A percentile compares a stretch with the other conserved stretches of the same genome.
phyloP scores from a whole-genome alignment of 352 stramenopile genomes.

The Globisporangium takayamanum region DNA sequence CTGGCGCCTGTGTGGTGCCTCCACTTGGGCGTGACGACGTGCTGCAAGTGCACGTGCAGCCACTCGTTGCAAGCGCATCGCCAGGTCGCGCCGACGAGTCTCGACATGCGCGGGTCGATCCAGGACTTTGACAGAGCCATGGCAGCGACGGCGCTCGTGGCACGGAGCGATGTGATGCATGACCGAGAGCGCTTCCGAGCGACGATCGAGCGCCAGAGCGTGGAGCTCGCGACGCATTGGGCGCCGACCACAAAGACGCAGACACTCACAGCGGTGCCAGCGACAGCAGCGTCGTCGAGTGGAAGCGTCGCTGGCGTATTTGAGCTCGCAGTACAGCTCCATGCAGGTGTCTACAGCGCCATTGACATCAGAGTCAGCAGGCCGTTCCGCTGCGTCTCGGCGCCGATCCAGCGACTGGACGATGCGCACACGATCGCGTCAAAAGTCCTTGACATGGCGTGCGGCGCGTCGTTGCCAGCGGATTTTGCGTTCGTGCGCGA shows the following conservation, averaged over 20 bases:
- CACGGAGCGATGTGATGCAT: slow-evolving; percentile 3
- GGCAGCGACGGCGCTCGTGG: slow-evolving; percentile 3
- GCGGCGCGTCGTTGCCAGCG: neutral
- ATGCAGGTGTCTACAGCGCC: slow-evolving; percentile 6
- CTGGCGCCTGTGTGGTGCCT: neutral
- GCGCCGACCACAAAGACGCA: slow-evolving; percentile 1
- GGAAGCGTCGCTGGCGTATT: slow-evolving; percentile 6
- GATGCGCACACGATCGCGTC: neutral
- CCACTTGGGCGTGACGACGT: neutral
- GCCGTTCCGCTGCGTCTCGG: slow-evolving; percentile 4
- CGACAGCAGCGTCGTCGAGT: neutral
- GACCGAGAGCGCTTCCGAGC: slow-evolving; percentile 4
- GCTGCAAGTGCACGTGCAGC: slow-evolving; percentile 2
- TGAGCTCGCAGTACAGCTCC: neutral
- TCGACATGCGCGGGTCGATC: slow-evolving; percentile 12
- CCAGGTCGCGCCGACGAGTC: neutral
- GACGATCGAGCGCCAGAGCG: slow-evolving; percentile 10
- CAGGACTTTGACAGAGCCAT: slow-evolving; percentile 5
- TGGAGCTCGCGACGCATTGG: slow-evolving; percentile 2
- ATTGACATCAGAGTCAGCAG: neutral
- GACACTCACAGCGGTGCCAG: neutral
- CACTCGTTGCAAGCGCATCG: neutral
- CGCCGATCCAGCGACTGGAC: slow-evolving; percentile 4
- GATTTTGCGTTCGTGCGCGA: slow-evolving; percentile 2
- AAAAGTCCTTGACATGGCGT: slow-evolving; percentile 7